Base-by-base conservation (phyloP, 73 alveolate species). In the Symbiodinium pilosum region DNA sequence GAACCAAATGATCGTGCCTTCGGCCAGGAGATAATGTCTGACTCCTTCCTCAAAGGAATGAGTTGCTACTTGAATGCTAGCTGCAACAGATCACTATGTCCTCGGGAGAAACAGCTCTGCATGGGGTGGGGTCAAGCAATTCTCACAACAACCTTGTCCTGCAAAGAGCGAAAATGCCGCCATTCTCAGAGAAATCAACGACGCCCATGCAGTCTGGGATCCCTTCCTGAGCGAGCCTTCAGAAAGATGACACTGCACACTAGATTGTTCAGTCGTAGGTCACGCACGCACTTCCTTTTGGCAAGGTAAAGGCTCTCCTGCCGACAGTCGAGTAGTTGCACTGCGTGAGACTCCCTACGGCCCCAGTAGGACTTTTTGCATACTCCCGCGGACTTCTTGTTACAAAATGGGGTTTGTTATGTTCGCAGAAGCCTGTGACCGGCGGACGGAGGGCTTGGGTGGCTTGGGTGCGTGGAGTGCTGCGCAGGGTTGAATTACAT, bases 131-230 rank as follows among this genome's bases (percentile, higher is more conserved):
- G 6, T 47, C 34, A 30, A 26, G 38, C 83, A 64, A n/a, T 64
- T 20, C 38, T 71, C 43, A 24, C 24, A 26, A 36, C 34, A 73
- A 16, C 51, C 34, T 43, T 24, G 73, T 59, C 95, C 28, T 88
- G 86, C 95, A 88, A 64, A 88, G 95, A 12, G 95, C 95, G 43
- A 56, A 83, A 11, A 56, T 39, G 42, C 95, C 95, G 3, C 95
- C 95, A 30, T 88, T 88, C 39, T 69, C 95, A 24, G 95, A 88
- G 71, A 88, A 88, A 71, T 88, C 95, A 28, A 88, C 95, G 8
- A 88, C 71, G 20, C 95, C 95, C 51, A 59, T 43, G 69, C 95
- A 88, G 43, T 88, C 95, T 32, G 24, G 9, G 1, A 30, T 75
- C n/a, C 64, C 38, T n/a, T 88, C 95, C 86, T 88, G 16, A 21